Base-by-base conservation (phyloP, 148 eudicot genomes). In the Fagopyrum tataricum region DNA sequence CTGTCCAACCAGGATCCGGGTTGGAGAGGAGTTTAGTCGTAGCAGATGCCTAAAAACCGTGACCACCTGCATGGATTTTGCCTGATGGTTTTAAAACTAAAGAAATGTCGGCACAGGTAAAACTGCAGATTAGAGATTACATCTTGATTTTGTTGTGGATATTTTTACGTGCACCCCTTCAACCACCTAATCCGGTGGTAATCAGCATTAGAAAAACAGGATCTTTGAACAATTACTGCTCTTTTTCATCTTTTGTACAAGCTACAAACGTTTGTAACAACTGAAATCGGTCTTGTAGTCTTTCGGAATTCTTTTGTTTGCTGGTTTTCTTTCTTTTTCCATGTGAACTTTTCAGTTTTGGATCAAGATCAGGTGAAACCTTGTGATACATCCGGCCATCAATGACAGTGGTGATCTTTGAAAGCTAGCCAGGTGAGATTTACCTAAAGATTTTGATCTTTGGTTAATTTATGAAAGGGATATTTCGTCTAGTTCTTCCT, bases 181-280 rank as follows among this genome's bases (percentile, higher is more conserved):
- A 52, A 52, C 21, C 62, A 56, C 62, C 24, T 64, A 64, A 64
- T 64, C 69, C 12, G 69, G 69, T 9, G 42, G 69, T 13, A 37
- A 31, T 42, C 69, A 64, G 69, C 69, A 12, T 31, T 64, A 31
- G 37, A 59, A 55, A 59, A 64, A 7, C 69, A 14, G n/a, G 21
- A 64, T 64, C 43, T 64, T 64, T 64, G 69, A 31, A 37, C 69
- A 15, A 64, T 64, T 64, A 64, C 43, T 64, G 69, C 43, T 37
- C 18, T 3, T 62, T 37, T 64, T 37, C 0, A 39, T 39, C 44
- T 31, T n/a, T 9, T 64, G 69, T 64, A 64, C 20, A 64, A 64
- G 43, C 69, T 64, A 37, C 37, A 64, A 26, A 64, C 69, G 69
- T 42, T 64, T 64, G 69, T 64, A 64, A 64, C 42, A 37, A 64